These are phyloP conservation scores for rapeseed (Brassica napus) DNA, from an alignment of 345 rosid species.

Conservation along the genomic window Da-Ae NC_063442.1:37415001-37415500, in stretches of 20 bases:
- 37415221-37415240: too few relatives aligned
- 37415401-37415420: too few relatives aligned
- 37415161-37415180: not conserved
- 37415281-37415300: too few relatives aligned
- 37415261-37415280: too few relatives aligned
- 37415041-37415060: not conserved
- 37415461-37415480: not conserved
- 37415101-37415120: not conserved
- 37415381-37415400: too few relatives aligned
- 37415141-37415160: not conserved
- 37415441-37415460: too few relatives aligned
- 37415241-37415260: too few relatives aligned
- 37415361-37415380: too few relatives aligned
- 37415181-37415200: not conserved
- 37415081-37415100: not conserved
- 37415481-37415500: not conserved
- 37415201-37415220: not conserved
- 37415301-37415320: too few relatives aligned
- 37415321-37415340: too few relatives aligned
- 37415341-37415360: too few relatives aligned
- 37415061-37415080: not conserved
- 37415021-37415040: constrained; percentile 10
- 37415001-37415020: not conserved
- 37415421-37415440: too few relatives aligned
- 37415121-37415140: not conserved